These are phyloP conservation scores for Paramecium sonneborni DNA, from an alignment of 73 alveolate genomes.

Conservation along the genomic window DNA sequence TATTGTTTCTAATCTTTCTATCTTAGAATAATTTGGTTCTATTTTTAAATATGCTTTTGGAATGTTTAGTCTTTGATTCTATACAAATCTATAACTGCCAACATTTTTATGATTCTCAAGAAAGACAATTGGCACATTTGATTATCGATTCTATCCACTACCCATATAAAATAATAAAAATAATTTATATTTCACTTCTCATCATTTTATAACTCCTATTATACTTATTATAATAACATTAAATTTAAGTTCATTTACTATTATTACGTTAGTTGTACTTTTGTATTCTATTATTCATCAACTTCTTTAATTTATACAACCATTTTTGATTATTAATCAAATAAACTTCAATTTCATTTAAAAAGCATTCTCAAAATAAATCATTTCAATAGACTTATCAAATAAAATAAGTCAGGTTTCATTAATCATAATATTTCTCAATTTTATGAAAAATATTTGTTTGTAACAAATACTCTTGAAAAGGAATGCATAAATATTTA, in stretches of 20 bases:
- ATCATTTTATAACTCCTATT: conserved; percentile 5
- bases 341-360: too few relatives aligned
- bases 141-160: background rate
- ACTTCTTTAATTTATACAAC: too few relatives aligned
- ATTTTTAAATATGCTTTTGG: conserved; percentile 21
- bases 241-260: background rate
- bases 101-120: background rate
- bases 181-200: background rate
- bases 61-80: background rate
- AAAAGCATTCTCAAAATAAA: too few relatives aligned
- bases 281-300: too few relatives aligned
- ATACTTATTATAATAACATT: background rate
- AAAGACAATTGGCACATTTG: background rate
- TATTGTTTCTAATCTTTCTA: conserved; percentile 3
- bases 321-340: too few relatives aligned
- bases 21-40: background rate
- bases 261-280: background rate
- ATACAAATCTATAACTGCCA: background rate
- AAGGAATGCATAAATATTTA: too few relatives aligned
- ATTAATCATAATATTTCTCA: too few relatives aligned
- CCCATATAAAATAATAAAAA: background rate
- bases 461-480: too few relatives aligned
- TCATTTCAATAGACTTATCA: too few relatives aligned
- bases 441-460: too few relatives aligned
- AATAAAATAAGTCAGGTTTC: too few relatives aligned